These are phyloP conservation scores for Phytophthora uliginosa DNA, from an alignment of 352 stramenopile species.

Conservation along the genomic window DNA sequence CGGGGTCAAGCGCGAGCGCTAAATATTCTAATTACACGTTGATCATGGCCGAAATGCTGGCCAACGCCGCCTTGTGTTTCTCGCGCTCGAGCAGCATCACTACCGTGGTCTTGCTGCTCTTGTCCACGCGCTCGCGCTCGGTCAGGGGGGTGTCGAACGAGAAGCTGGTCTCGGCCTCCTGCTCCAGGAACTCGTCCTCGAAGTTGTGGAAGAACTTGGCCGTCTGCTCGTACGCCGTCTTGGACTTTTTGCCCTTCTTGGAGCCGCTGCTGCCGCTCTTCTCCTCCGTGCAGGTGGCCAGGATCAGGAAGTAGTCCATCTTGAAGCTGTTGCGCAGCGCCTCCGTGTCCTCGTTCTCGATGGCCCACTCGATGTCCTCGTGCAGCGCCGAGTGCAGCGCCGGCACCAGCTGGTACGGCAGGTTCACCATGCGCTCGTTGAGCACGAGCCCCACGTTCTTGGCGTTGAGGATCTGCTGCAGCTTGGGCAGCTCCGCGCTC, in stretches of 20 bases:
- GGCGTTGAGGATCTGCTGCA: constrained; percentile 70
- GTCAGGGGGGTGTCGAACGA: constrained; percentile 77
- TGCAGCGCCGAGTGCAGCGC: constrained; percentile 84
- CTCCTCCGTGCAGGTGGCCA: constrained; percentile 74
- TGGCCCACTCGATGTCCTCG: constrained; percentile 89
- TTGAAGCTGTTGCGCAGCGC: constrained; percentile 73
- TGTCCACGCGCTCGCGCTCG: constrained; percentile 68
- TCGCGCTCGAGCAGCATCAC: constrained; percentile 83
- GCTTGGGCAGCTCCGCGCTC: constrained; percentile 43
- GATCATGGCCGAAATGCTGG: constrained; percentile 85
- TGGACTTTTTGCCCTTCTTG: constrained; percentile 82
- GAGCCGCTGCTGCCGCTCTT: constrained; percentile 43
- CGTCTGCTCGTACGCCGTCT: constrained; percentile 73
- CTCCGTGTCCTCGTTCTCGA: constrained; percentile 75
- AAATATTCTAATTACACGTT: constrained; percentile 83
- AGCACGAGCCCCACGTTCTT: constrained; percentile 79
- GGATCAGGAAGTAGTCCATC: constrained; percentile 89
- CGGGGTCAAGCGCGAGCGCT: constrained; percentile 32
- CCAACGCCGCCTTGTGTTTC: constrained; percentile 86
- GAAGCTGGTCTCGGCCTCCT: constrained; percentile 75
- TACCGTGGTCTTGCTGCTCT: constrained; percentile 73
- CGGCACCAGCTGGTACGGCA: constrained; percentile 88
- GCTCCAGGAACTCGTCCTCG: constrained; percentile 89
- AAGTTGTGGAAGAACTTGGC: constrained; percentile 89
- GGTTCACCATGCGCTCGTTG: constrained; percentile 90